Evolutionary conservation across 2,329 filamentous ascomycete species (phyloP), one percentile per base, ranked within the genome.

Genomic region (Clarireedia sp.): DNA sequence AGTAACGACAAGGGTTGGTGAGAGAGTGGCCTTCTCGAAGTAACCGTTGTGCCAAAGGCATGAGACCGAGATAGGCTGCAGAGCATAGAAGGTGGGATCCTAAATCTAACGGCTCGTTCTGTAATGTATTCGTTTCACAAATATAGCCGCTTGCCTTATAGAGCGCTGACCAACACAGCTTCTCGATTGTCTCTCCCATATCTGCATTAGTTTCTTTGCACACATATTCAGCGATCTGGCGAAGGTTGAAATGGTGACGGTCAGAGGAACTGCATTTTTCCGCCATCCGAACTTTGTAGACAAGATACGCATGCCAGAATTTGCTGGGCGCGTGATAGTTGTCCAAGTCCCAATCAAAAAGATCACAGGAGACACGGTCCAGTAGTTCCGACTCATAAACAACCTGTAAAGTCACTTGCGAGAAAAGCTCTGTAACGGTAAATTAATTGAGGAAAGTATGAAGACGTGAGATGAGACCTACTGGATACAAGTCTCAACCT

Each of bases 131-230:
- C 2, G 5, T 26, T 2, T 8, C 5, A 23, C 2, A 9, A 16
- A 12, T 7, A 3, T 1, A 2, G 16, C 4, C 1, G 5, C 2
- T n/a, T 29, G 3, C 10, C 16, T 0, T 0, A 2, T 1, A 1
- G 3, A 51, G 8, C 8, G 14, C 17, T 10, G 17, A 17, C 24
- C 17, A 51, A 7, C 38, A 51, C 6, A 45, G 24, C 5, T 3
- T 51, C 14, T 51, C 14, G 10, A 36, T 51, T 7, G 17, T 45
- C 1, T 8, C 26, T 3, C 8, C 8, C 23, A 51, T 1, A 1
- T 45, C 33, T 6, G 6, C 8, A 2, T 26, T 9, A 10, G 38
- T 44, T 51, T 45, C 49, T 10, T 7, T 16, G 8, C 24, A 33
- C 14, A 51, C 12, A n/a, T 17, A 12, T 45, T 45, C 24, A 2